These are phyloP conservation scores for Lolium rigidum DNA, from an alignment of 176 grass and related monocot species.

Conservation along the genomic window DNA sequence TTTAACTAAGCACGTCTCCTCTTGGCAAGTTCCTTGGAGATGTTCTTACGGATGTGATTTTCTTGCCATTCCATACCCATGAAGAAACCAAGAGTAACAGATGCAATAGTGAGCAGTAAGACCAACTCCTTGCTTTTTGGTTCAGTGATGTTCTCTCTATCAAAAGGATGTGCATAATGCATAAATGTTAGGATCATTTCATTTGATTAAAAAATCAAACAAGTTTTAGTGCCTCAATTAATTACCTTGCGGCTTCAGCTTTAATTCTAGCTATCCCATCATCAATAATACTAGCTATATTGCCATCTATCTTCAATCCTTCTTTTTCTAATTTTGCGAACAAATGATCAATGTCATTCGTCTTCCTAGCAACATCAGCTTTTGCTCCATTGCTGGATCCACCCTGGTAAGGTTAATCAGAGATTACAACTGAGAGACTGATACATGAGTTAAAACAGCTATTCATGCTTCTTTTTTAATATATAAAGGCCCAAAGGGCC, in stretches of 20 bases:
- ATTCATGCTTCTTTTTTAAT: neutral
- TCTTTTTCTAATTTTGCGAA: constrained; percentile 18
- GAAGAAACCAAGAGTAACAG: neutral
- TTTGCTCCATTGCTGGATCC: neutral
- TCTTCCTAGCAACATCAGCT: constrained; percentile 24
- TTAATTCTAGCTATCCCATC: neutral
- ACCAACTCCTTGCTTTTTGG: neutral
- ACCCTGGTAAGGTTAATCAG: constrained; percentile 17
- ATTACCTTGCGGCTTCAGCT: neutral
- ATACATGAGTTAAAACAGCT: neutral
- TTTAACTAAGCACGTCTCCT: neutral
- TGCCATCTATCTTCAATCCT: constrained; percentile 29
- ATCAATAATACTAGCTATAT: constrained; percentile 14
- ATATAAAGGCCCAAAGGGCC: no score
- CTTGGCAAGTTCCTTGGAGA: neutral
- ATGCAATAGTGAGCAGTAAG: neutral
- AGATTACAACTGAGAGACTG: neutral
- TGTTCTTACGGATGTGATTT: neutral
- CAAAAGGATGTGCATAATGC: neutral
- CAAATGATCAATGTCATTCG: neutral
- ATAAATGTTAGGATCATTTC: neutral
- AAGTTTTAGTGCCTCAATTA: neutral
- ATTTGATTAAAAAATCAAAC: constrained; percentile 2
- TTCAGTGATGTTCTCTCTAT: neutral
- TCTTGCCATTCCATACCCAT: neutral